Base-by-base conservation (phyloP, 2,329 filamentous ascomycete species). In the Juglanconis oblonga region DNA sequence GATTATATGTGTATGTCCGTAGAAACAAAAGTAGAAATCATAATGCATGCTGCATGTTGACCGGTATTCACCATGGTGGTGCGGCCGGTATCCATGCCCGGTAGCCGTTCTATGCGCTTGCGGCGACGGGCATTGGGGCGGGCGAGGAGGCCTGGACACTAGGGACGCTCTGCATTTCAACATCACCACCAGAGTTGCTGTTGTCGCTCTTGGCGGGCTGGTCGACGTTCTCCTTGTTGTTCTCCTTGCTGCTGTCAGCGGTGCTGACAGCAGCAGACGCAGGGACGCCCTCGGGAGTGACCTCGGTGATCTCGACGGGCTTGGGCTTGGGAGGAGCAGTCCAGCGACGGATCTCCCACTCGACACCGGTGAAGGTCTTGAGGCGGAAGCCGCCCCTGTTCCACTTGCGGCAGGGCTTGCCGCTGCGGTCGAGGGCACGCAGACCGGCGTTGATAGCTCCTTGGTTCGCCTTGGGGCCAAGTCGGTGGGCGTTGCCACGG, bases 381-480 rank as follows among this genome's bases (percentile, higher is more conserved):
- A 98, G 80, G 52, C 81, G 83, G 72, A 98, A 91, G 58, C 87
- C 84, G 64, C 92, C 92, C 74, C 88, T 91, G 72, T 87, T 82
- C 95, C 95, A 99, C 73, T 88, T 93, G 65, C 94, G 90, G 75
- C 93, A 97, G 9, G 95, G 93, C 70, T 94, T 90, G 66, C 94
- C 94, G 7, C 90, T 90, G 63, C 94, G 88, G 75, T 99, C 95
- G 65, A 99, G 89, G 11, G 95, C 94, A 58, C 95, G 91, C 53
- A 99, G 87, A 55, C 92, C 91, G 57, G 95, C 95, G 72, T 99
- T 99, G 81, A 99, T 99, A 62, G 94, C 94, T 65, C 95, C 95
- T 69, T 94, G 91, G 73, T 97, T 98, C 55, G 94, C 94, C 76
- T 97, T 98, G 67, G 95, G 95, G 3, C 94, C 94, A 32, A 98